Evolutionary conservation across 2,329 filamentous ascomycete genomes (phyloP).

Genomic region (Botryotinia convoluta): DNA sequence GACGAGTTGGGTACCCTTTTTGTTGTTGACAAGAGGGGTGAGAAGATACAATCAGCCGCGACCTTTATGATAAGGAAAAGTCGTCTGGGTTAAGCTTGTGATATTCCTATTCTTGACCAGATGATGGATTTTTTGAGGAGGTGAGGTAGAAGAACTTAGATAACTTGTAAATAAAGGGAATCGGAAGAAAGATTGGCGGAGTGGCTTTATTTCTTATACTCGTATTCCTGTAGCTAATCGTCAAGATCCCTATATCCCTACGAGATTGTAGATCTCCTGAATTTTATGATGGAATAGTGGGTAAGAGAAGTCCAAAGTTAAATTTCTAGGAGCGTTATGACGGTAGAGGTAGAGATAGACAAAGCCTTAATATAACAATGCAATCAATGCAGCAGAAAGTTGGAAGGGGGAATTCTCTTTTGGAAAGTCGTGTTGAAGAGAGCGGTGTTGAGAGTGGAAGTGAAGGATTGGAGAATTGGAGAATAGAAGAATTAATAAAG

Average conservation of each 20-base stretch:
- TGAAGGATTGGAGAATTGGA: not conserved
- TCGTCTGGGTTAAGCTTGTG: slow-evolving; percentile 24
- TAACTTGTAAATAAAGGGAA: not conserved
- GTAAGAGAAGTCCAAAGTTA: not conserved
- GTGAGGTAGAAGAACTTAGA: not conserved
- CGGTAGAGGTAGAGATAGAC: not conserved
- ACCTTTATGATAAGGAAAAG: slow-evolving; percentile 28
- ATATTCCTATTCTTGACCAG: slow-evolving; percentile 4
- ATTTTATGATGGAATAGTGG: slow-evolving; percentile 6
- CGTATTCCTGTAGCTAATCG: not conserved
- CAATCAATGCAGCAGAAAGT: not conserved
- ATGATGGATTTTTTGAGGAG: not conserved
- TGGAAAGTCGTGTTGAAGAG: not conserved
- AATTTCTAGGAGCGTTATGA: slow-evolving; percentile 2
- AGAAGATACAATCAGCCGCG: slow-evolving; percentile 27
- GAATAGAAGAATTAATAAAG: not conserved
- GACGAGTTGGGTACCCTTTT: slow-evolving; percentile 14
- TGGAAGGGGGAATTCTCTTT: not conserved
- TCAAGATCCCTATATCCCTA: not conserved
- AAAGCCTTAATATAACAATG: not conserved
- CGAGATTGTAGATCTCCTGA: not conserved
- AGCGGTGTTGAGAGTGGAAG: not conserved
- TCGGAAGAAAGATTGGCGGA: not conserved
- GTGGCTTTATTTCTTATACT: not conserved
- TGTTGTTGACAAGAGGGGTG: not conserved